Conservation (phyloP, 768 basidiomycete species). For the Xerocomellus chrysenteron region DNA sequence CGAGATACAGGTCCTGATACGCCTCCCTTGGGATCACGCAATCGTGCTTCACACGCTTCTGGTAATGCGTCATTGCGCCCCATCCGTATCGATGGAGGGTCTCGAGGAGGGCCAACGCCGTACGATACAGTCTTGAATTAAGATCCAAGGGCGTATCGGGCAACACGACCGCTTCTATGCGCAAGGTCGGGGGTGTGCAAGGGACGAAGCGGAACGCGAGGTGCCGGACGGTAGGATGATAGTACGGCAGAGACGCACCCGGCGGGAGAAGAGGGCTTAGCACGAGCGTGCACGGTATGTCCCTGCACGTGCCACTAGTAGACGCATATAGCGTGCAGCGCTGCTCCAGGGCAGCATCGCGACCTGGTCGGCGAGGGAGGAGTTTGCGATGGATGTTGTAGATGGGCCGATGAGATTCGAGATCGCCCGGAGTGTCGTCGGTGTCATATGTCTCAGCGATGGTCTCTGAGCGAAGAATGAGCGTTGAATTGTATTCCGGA, state of each 20-base stretch:
- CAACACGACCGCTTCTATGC: conserved; percentile 34
- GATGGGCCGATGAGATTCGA: conserved; percentile 42
- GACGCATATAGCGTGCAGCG: conserved; percentile 69
- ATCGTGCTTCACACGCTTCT: conserved; percentile 86
- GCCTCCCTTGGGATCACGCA: conserved; percentile 66
- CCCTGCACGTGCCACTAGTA: conserved; percentile 17
- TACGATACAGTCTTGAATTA: conserved; percentile 73
- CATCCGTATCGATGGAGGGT: conserved; percentile 86
- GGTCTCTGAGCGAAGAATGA: conserved; percentile 84
- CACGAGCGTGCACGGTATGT: conserved; percentile 42
- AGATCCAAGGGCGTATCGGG: conserved; percentile 46
- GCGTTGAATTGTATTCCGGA: conserved; percentile 90
- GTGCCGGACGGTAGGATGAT: conserved; percentile 80
- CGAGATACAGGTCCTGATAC: conserved; percentile 89
- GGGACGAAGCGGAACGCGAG: conserved; percentile 78
- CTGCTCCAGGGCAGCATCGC: conserved; percentile 75
- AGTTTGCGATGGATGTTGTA: conserved; percentile 64
- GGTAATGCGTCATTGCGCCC: conserved; percentile 78
- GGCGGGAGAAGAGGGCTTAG: conserved; percentile 55
- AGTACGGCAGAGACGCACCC: conserved; percentile 69
- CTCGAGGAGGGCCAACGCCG: conserved; percentile 76
- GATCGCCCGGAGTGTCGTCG: conserved; percentile 28
- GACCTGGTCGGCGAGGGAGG: conserved; percentile 73
- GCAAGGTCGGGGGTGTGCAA: conserved; percentile 22
- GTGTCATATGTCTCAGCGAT: conserved; percentile 41